Evolutionary conservation across 331 rosid species (phyloP).

Genomic region (Pyrus hybrid): DNA sequence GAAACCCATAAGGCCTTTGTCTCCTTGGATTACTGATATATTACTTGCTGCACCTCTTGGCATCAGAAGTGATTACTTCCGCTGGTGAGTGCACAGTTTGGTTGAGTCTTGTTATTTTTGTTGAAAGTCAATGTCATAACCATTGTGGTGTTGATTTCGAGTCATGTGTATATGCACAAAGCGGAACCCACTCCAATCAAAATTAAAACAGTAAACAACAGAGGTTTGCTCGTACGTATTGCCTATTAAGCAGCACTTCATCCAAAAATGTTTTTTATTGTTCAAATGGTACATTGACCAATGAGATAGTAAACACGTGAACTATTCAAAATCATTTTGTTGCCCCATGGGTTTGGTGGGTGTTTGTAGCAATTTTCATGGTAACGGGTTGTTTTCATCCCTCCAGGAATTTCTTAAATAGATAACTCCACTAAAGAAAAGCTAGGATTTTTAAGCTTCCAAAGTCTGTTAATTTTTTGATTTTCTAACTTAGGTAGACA

Average conservation of each 20-base stretch:
- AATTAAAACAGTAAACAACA: not conserved
- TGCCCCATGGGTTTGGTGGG: not conserved
- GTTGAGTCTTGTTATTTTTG: not conserved
- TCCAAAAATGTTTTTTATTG: not conserved
- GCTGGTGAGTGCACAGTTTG: slow-evolving; percentile 59
- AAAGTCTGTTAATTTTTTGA: not conserved
- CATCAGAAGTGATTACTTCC: slow-evolving; percentile 90
- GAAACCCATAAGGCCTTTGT: slow-evolving; percentile 83
- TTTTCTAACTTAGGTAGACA: not conserved
- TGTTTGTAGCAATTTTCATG: not conserved
- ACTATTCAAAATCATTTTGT: not conserved
- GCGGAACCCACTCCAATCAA: not conserved
- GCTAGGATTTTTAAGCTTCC: not conserved
- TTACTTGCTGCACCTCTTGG: slow-evolving; percentile 91
- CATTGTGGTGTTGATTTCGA: not conserved
- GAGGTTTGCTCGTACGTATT: not conserved
- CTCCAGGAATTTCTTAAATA: not conserved
- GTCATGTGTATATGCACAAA: not conserved
- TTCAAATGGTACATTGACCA: not conserved
- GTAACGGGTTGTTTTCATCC: not conserved
- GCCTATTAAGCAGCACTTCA: not conserved
- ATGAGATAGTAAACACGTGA: not conserved
- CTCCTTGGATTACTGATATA: slow-evolving; percentile 96
- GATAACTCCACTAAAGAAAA: not conserved
- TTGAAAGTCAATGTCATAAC: not conserved